Conservation (phyloP, 164 flowering plant genomes). For the Akebia trifoliata region DNA sequence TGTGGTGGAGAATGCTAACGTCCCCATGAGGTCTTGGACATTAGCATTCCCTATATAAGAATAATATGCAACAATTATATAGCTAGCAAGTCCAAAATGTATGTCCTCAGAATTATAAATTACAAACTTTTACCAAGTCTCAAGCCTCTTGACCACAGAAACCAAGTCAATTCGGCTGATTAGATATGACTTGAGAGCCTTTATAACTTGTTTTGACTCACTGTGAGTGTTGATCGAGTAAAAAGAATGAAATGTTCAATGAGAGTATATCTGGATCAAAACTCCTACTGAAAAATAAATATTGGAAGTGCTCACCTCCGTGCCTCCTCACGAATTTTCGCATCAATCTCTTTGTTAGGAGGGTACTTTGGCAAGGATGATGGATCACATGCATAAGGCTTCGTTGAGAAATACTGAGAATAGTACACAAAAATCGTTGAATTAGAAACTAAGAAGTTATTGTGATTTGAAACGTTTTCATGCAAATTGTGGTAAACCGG, state of each 20-base stretch:
- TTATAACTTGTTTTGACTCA: not conserved
- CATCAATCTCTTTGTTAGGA: slow-evolving; percentile 89
- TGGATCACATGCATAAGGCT: slow-evolving; percentile 84
- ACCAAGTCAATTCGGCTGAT: not conserved
- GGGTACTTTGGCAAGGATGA: slow-evolving; percentile 83
- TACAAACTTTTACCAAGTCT: too few relatives aligned
- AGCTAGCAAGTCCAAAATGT: too few relatives aligned
- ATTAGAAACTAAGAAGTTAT: not conserved
- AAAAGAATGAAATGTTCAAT: not conserved
- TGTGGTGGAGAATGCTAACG: too few relatives aligned
- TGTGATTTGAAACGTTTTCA: too few relatives aligned
- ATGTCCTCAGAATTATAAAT: too few relatives aligned
- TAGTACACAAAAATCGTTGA: not conserved
- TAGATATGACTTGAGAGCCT: not conserved
- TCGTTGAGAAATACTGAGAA: slow-evolving; percentile 69
- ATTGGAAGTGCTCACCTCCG: slow-evolving; percentile 30
- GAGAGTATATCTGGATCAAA: not conserved
- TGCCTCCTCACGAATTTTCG: slow-evolving; percentile 64
- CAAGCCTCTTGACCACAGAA: not conserved
- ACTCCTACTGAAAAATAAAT: not conserved
- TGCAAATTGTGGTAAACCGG: too few relatives aligned
- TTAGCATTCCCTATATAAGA: too few relatives aligned
- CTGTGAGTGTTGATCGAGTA: not conserved
- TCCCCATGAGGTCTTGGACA: too few relatives aligned
- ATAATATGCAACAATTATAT: too few relatives aligned